Evolutionary conservation across 1,139 yeast genomes (phyloP).

Genomic region (Kurtzmaniella quercitrusa): DNA sequence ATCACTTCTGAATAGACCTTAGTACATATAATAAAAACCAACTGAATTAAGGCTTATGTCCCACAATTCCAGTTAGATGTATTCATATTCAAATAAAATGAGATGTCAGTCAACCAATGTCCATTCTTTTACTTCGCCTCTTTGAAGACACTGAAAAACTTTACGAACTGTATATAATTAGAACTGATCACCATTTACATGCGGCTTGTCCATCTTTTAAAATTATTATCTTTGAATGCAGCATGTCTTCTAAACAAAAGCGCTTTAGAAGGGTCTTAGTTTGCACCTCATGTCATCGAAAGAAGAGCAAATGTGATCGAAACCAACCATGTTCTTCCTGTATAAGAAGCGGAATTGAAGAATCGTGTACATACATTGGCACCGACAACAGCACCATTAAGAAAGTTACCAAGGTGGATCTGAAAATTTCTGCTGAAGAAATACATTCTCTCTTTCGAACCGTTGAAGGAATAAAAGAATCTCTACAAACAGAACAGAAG

Average conservation of each 20-base stretch:
- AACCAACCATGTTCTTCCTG: conserved; percentile 10
- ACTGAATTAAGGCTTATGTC: not conserved
- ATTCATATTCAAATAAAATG: not conserved
- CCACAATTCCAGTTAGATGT: not conserved
- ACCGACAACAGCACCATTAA: not conserved
- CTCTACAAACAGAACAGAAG: not conserved
- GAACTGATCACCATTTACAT: too few relatives aligned
- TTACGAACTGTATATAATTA: not conserved
- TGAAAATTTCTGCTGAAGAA: not conserved
- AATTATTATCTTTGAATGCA: not conserved
- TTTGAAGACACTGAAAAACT: not conserved
- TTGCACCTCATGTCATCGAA: conserved; percentile 9
- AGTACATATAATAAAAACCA: not conserved
- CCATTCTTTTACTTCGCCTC: not conserved
- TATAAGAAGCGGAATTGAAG: conserved; percentile 7
- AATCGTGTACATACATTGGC: conserved; percentile 7
- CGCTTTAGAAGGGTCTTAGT: conserved; percentile 6
- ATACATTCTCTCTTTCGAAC: not conserved
- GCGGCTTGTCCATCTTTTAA: too few relatives aligned
- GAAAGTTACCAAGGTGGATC: not conserved
- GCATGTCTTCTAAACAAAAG: not conserved
- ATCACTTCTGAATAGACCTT: not conserved
- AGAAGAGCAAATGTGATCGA: conserved; percentile 11
- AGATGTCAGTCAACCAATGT: too few relatives aligned
- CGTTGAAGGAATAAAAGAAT: not conserved